These are phyloP conservation scores for Ophiostoma sp. DNA, from an alignment of 2,329 filamentous ascomycete species.

Conservation along the genomic window DNA sequence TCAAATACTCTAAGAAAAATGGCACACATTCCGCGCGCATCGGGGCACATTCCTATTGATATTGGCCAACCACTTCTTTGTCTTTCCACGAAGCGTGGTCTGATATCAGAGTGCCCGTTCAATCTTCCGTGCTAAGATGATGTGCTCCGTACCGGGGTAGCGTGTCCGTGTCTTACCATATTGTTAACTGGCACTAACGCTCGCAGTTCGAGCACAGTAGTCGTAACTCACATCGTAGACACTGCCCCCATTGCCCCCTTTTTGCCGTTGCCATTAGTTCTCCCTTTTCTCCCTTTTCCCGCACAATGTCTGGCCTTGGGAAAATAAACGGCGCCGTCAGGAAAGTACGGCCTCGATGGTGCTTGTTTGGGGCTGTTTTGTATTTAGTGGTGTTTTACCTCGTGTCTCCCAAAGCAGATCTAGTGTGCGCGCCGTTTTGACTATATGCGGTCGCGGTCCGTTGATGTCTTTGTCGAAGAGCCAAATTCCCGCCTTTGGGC, in stretches of 20 bases:
- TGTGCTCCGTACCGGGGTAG: slow-evolving; percentile 5
- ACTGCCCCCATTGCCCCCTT: not conserved
- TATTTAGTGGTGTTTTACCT: slow-evolving; percentile 11
- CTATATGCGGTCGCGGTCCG: not conserved
- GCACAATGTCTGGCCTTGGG: not conserved
- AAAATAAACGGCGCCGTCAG: not conserved
- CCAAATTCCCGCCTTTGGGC: not conserved
- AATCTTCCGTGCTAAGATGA: not conserved
- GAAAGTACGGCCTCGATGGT: not conserved
- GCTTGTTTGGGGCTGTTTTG: slow-evolving; percentile 4
- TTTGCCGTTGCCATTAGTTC: not conserved
- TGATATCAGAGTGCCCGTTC: not conserved
- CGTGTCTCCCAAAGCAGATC: not conserved
- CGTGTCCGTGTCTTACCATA: not conserved
- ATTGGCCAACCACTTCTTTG: not conserved
- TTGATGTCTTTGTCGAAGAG: not conserved
- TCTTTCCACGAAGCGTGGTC: not conserved
- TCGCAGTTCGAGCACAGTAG: not conserved
- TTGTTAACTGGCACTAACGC: not conserved
- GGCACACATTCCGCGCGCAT: not conserved
- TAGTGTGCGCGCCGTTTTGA: not conserved
- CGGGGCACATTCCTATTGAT: not conserved
- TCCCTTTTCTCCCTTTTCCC: not conserved
- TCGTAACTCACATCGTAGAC: not conserved
- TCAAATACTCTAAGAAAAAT: not conserved